phyloP scores from a whole-genome alignment of 2,329 filamentous ascomycete genomes.

The Magnaporthiopsis incrustans region DNA sequence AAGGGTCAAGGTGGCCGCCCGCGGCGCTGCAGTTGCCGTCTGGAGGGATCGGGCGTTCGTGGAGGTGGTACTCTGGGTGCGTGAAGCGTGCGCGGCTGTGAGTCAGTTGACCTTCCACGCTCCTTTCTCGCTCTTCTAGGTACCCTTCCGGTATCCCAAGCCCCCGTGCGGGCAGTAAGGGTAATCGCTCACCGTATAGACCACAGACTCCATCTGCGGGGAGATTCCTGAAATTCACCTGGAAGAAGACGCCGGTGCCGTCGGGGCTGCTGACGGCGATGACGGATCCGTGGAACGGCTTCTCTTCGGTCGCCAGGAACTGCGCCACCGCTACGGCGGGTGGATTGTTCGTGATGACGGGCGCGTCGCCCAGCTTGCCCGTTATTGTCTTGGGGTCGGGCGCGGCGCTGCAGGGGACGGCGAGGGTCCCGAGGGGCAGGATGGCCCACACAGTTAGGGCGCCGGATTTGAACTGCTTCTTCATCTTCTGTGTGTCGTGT shows the following conservation, averaged over 20 bases:
- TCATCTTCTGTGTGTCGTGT: not conserved
- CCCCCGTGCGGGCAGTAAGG: too few species aligned
- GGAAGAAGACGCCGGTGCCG: conserved; percentile 23
- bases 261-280: conserved; percentile 13
- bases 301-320: not conserved
- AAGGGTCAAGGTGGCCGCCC: conserved; percentile 65
- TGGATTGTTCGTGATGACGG: conserved; percentile 3
- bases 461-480: not conserved
- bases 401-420: not conserved
- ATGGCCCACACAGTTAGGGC: not conserved
- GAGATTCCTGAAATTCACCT: conserved; percentile 21
- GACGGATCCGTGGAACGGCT: conserved; percentile 7
- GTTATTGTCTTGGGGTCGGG: not conserved
- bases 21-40: conserved; percentile 66
- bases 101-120: too few species aligned
- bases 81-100: too few species aligned
- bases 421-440: not conserved
- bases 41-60: conserved; percentile 52
- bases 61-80: conserved; percentile 60
- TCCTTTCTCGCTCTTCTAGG: too few species aligned
- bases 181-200: conserved; percentile 20
- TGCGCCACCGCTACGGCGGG: not conserved
- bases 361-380: conserved; percentile 4
- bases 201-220: conserved; percentile 20
- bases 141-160: too few species aligned